phyloP scores from a whole-genome alignment of 1,139 yeast species.

The Komagataea norvegica region DNA sequence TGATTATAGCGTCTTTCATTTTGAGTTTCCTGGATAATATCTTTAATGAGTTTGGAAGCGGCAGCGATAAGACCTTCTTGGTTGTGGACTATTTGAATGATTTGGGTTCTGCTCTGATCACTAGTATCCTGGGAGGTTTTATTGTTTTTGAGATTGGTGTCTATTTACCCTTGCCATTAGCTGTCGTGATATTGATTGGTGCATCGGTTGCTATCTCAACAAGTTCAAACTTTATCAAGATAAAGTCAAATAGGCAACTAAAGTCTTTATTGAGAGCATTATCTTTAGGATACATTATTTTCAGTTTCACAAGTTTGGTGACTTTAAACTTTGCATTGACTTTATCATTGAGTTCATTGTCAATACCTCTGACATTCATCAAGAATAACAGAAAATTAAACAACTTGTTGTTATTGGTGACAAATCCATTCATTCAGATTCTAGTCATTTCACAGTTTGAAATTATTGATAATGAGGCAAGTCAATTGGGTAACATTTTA shows the following conservation, averaged over 20 bases:
- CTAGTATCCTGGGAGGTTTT: conserved; percentile 25
- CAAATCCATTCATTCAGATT: conserved; percentile 54
- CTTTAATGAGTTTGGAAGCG: conserved; percentile 39
- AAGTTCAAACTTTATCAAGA: conserved; percentile 17
- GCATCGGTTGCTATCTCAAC: conserved; percentile 15
- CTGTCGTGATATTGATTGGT: conserved; percentile 12
- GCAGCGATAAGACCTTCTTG: conserved; percentile 18
- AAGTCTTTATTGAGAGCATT: conserved; percentile 31
- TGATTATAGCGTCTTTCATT: conserved; percentile 67
- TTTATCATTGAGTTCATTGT: conserved; percentile 57
- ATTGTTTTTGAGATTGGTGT: conserved; percentile 23
- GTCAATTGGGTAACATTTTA: conserved; percentile 25
- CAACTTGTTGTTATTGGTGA: conserved; percentile 35
- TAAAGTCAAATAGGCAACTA: conserved; percentile 6
- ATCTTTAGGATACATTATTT: conserved; percentile 58
- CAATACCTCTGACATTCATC: conserved; percentile 69
- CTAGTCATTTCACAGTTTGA: conserved; percentile 34
- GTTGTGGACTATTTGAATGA: conserved; percentile 5
- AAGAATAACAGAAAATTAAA: conserved; percentile 28
- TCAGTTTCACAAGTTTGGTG: conserved; percentile 67
- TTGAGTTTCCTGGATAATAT: conserved; percentile 62
- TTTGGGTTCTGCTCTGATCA: conserved; percentile 6
- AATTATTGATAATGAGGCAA: conserved; percentile 31
- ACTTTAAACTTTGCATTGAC: conserved; percentile 86
- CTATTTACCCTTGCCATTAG: conserved; percentile 13